Base-by-base conservation (phyloP, 495 filamentous ascomycete species). In the Amniculicola lignicola region DNA sequence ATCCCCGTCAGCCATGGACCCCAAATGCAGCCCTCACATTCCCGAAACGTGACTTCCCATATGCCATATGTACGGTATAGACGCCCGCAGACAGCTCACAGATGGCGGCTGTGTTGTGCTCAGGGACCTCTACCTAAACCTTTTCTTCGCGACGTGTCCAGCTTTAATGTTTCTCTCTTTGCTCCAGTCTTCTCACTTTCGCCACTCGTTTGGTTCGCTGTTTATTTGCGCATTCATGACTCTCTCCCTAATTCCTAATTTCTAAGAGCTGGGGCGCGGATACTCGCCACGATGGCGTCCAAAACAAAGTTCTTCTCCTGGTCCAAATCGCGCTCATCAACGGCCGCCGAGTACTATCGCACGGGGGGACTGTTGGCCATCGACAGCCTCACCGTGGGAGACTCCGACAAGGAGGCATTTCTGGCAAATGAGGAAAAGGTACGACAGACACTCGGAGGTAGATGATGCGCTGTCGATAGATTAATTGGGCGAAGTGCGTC, bases 301-400 rank as follows among this genome's bases (percentile, higher is more conserved):
- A 47, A 41, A 23, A 18, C 49, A 14, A 69, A 67, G 40, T 66
- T 69, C 57, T 68, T 69, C 35, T 68, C 69, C 37, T 71, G 69
- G 69, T 66, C 68, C 22, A 71, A 71, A 43, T 66, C 66, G 22
- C 67, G 68, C 43, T 54, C 62, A 19, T 59, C 60, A 25, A 46
- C 55, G 0, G 12, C 57, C 7, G 66, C 60, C 27, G 23, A 41
- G 11, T 49, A 57, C 23, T 42, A 64, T 51, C 57, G 62, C 10
- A 46, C 60, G 4, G 55, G 61, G 19, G 60, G 60, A 3, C 45
- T 59, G 4, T 35, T 64, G n/a, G 38, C 56, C 4, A 56, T 64
- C 10, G 61, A 52, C 18, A 60, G 51, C 7, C n/a, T n/a, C n/a
- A 43, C 46, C 46, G 52, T 64, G 43, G 51, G 50, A 3, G 61